Evolutionary conservation across 2,329 filamentous ascomycete genomes (phyloP), one percentile per base, ranked within the genome.

Genomic region (Cytospora leucostoma): DNA sequence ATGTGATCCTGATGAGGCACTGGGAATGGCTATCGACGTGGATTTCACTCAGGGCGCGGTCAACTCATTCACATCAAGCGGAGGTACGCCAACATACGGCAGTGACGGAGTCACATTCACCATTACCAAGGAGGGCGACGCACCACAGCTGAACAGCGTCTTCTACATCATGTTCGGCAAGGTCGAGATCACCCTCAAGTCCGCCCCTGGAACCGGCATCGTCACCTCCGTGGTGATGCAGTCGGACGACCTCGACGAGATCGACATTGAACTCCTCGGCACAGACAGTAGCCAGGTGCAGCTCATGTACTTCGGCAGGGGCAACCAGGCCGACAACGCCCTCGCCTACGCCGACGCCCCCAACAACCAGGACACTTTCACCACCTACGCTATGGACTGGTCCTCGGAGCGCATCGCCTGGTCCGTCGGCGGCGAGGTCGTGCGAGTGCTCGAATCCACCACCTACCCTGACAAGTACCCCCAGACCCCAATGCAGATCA

Each of bases 121-220:
- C 33, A 88, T 99, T 59, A 77, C 86, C 59, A 80, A 88, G 72
- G 82, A 88, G 57, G 93, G 94, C 63, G 92, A 99, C 73, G 86
- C 92, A 3, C 95, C 95, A 0, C 90, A 94, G 74, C 85, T 99
- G 66, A 84, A 84, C 68, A 96, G 93, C 66, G 86, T 95, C 71
- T 98, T 96, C 85, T 98, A 97, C 82, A 97, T 99, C 79, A 98
- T 99, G 95, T 99, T 97, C 75, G 95, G 95, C 69, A 90, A 89
- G 67, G 91, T 97, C 72, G 90, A 96, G 68, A 86, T 93, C 69
- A 88, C 86, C 37, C 84, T 97, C 80, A 93, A 94, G 77, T 88
- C 92, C 33, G 93, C 95, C 11, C 89, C 93, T 0, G 95, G 95
- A 8, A 88, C 86, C 11, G 95, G 95, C 65, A 97, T 99, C 70